Percentiles rank a stretch among this genome's conserved stretches.
Conservation (phyloP, 1,284 basidiomycete species). For the Puccinia novopanici region DNA sequence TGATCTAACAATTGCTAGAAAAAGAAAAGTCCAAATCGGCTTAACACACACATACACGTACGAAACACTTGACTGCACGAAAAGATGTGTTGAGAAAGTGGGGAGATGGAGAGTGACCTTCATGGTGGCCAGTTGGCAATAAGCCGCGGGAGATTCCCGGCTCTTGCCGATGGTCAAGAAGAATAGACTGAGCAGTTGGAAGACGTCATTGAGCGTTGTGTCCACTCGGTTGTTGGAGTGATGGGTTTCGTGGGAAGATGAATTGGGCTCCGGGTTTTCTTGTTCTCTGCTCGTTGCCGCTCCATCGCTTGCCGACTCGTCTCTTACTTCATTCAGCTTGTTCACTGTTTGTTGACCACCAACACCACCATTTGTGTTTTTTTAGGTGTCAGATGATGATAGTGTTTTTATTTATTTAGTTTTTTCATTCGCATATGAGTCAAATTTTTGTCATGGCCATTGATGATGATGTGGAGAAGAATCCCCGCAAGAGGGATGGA, state of each 20-base stretch:
- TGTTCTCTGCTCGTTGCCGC: slow-evolving; percentile 46
- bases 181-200: slow-evolving; percentile 64
- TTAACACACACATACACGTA: background rate
- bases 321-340: slow-evolving; percentile 85
- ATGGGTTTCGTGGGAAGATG: slow-evolving; percentile 44
- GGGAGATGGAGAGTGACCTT: slow-evolving; percentile 67
- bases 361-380: slow-evolving; percentile 14
- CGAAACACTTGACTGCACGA: slow-evolving; percentile 37
- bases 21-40: too few relatives aligned
- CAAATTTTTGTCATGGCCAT: too few relatives aligned
- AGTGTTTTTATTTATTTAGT: too few relatives aligned
- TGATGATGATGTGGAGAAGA: too few relatives aligned
- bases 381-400: background rate
- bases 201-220: slow-evolving; percentile 87
- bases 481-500: background rate
- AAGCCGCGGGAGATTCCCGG: slow-evolving; percentile 84
- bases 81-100: background rate
- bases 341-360: slow-evolving; percentile 69
- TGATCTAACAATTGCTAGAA: slow-evolving; percentile 81
- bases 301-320: slow-evolving; percentile 60
- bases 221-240: slow-evolving; percentile 72
- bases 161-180: slow-evolving; percentile 75
- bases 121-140: slow-evolving; percentile 91
- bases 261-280: slow-evolving; percentile 26
- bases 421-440: too few relatives aligned